phyloP scores from a whole-genome alignment of 2,329 filamentous ascomycete species.

The Dissoconium aciculare region DNA sequence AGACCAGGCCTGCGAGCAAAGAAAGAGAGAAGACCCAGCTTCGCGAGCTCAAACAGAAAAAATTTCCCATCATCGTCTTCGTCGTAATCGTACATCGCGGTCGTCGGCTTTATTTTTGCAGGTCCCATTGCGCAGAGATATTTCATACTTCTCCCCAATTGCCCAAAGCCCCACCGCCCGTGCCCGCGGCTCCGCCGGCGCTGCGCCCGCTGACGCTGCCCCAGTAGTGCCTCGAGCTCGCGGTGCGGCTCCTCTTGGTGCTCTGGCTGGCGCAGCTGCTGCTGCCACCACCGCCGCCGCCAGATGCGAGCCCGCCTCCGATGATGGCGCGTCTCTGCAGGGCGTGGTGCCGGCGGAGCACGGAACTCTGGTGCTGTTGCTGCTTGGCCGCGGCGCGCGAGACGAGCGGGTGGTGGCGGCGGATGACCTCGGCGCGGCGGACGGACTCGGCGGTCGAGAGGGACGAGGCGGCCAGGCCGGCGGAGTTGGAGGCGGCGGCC shows the following conservation, averaged over 20 bases:
- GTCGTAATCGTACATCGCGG: no score
- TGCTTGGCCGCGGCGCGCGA: conserved; percentile 35
- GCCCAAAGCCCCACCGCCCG: conserved; percentile 38
- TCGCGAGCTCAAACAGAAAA: no score
- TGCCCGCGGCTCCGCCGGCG: conserved; percentile 39
- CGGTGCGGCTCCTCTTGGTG: conserved; percentile 50
- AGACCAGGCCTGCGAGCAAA: no score
- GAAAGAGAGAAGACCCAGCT: no score
- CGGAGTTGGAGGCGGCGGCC: conserved; percentile 19
- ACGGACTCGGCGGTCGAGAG: conserved; percentile 44
- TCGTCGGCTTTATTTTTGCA: no score
- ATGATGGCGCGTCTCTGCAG: conserved; percentile 24
- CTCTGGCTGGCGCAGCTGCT: conserved; percentile 76
- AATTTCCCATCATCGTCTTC: no score
- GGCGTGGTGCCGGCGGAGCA: conserved; percentile 23
- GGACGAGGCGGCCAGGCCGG: conserved; percentile 30
- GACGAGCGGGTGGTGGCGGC: conserved; percentile 78
- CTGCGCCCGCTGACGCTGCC: conserved; percentile 71
- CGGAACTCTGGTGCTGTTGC: no score
- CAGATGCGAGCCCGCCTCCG: neutral
- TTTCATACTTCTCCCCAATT: conserved; percentile 62
- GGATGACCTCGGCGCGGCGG: conserved; percentile 67
- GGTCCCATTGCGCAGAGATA: no score
- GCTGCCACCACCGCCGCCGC: conserved; percentile 18
- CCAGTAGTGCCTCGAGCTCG: conserved; percentile 75